A percentile compares a stretch with the other conserved stretches of the same genome.
Evolutionary conservation across 2,329 filamentous ascomycete species (phyloP).

Genomic region (Lasiodiplodia theobromae): DNA sequence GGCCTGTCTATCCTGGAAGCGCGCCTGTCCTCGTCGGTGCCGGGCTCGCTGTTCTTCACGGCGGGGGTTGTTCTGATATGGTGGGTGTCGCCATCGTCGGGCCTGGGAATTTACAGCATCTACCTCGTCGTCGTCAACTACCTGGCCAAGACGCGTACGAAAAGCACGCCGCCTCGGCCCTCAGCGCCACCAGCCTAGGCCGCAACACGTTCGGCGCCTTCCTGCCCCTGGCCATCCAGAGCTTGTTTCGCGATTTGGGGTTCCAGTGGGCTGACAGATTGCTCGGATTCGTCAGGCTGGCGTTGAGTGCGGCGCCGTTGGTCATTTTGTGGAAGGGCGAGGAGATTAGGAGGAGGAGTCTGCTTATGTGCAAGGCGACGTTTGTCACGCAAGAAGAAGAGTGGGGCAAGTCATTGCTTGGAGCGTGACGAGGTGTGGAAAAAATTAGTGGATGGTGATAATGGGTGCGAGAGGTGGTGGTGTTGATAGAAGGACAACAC

Average conservation of each 20-base stretch:
- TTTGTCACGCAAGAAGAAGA: not conserved
- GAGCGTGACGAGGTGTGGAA: too few relatives aligned
- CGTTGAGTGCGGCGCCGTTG: conserved; percentile 49
- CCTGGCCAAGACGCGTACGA: conserved; percentile 55
- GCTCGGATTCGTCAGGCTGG: conserved; percentile 52
- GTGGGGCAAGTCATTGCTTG: not conserved
- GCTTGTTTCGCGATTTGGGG: conserved; percentile 50
- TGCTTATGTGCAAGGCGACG: not conserved
- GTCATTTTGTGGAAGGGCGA: conserved; percentile 38
- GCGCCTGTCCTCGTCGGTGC: conserved; percentile 51
- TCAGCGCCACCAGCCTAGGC: conserved; percentile 54
- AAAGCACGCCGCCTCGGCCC: conserved; percentile 54
- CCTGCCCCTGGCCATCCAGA: conserved; percentile 52
- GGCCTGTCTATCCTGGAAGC: conserved; percentile 53
- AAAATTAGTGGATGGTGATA: too few relatives aligned
- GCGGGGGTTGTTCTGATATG: conserved; percentile 40
- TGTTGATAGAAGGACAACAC: not conserved
- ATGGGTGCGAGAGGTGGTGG: too few relatives aligned
- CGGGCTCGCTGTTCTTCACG: conserved; percentile 49
- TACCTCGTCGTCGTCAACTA: too few relatives aligned
- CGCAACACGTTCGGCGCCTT: conserved; percentile 56
- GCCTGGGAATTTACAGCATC: too few relatives aligned
- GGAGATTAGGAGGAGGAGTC: conserved; percentile 4
- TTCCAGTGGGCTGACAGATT: conserved; percentile 54
- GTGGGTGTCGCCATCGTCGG: too few relatives aligned